Conservation (phyloP, 345 rosid species). For the Pugionium cornutum region DNA sequence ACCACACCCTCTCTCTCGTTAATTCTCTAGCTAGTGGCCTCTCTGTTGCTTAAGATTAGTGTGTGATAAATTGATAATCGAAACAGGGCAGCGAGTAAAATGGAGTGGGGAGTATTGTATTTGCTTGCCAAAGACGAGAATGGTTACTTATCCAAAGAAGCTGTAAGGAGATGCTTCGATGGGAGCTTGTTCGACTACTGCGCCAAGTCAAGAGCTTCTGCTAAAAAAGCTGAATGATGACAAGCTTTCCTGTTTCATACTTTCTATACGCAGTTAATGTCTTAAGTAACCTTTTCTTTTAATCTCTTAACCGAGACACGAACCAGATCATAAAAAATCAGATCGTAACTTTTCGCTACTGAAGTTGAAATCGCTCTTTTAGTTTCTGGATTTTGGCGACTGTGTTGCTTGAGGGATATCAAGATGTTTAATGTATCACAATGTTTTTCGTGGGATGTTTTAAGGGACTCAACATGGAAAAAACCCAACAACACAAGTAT, state of each 20-base stretch:
- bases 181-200: conserved; percentile 68
- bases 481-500: too few species aligned
- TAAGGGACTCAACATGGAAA: background rate
- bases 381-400: background rate
- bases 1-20: background rate
- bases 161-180: conserved; percentile 60
- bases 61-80: background rate
- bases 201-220: conserved; percentile 42
- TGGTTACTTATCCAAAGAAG: conserved; percentile 63
- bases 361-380: background rate
- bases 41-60: background rate
- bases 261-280: background rate
- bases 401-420: background rate
- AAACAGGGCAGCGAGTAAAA: conserved; percentile 50
- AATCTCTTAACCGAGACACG: conserved; percentile 4
- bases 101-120: conserved; percentile 59
- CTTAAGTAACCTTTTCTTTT: conserved; percentile 21
- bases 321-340: background rate
- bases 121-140: conserved; percentile 58
- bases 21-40: background rate
- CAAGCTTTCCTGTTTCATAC: background rate
- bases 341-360: conserved; percentile 12
- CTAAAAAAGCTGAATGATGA: conserved; percentile 36
- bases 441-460: background rate
- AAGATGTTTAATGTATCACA: background rate